A percentile compares a stretch with the other conserved stretches of the same genome.
Conservation (phyloP, 768 basidiomycete species). For the Obba rivulosa region DNA sequence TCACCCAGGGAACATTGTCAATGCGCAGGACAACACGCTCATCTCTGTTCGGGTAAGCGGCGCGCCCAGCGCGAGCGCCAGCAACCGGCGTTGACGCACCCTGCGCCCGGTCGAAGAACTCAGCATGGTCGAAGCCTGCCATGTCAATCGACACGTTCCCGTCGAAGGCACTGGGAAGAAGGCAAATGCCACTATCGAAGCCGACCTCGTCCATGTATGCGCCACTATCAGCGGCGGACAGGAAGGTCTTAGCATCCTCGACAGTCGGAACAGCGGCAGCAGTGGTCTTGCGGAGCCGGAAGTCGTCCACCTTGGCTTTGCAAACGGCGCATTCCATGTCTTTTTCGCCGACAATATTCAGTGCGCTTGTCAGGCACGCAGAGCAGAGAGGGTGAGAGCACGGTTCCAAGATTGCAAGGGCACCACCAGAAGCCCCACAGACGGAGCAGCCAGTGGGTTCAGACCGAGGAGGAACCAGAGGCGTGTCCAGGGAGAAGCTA, state of each 20-base stretch:
- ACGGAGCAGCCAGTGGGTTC: slow-evolving; percentile 50
- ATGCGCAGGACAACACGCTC: slow-evolving; percentile 61
- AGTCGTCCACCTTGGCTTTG: slow-evolving; percentile 62
- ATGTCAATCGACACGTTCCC: slow-evolving; percentile 10
- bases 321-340: slow-evolving; percentile 84
- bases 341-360: slow-evolving; percentile 88
- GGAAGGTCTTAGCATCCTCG: slow-evolving; percentile 10
- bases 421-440: slow-evolving; percentile 44
- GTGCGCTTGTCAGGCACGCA: slow-evolving; percentile 74
- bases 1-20: slow-evolving; percentile 87
- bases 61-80: slow-evolving; percentile 7
- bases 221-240: slow-evolving; percentile 22
- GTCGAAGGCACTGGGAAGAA: slow-evolving; percentile 25
- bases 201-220: slow-evolving; percentile 16
- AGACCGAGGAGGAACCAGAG: slow-evolving; percentile 26
- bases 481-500: slow-evolving; percentile 8
- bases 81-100: slow-evolving; percentile 27
- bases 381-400: slow-evolving; percentile 77
- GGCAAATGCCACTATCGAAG: slow-evolving; percentile 12
- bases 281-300: slow-evolving; percentile 39
- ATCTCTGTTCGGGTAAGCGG: background rate
- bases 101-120: slow-evolving; percentile 28
- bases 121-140: slow-evolving; percentile 13
- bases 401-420: slow-evolving; percentile 64
- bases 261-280: background rate